Evolutionary conservation across 345 rosid genomes (phyloP).

Genomic region (Euphorbia lathyris): DNA sequence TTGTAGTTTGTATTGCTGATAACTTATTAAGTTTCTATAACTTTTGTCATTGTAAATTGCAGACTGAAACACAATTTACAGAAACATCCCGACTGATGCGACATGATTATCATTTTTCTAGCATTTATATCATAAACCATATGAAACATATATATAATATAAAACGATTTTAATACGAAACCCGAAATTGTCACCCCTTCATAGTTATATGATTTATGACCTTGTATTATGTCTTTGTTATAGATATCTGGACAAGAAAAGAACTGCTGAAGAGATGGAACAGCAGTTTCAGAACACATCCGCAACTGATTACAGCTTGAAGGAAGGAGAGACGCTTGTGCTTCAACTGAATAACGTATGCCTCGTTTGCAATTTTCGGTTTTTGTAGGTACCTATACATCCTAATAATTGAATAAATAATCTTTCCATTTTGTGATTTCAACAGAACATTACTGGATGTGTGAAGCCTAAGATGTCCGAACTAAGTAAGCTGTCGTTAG

Average conservation of each 20-base stretch:
- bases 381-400: not conserved
- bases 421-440: slow-evolving; percentile 12
- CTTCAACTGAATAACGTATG: slow-evolving; percentile 78
- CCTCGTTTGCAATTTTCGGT: slow-evolving; percentile 9
- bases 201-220: not conserved
- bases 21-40: not conserved
- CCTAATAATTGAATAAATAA: slow-evolving; percentile 2
- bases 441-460: slow-evolving; percentile 42
- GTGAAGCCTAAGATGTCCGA: slow-evolving; percentile 54
- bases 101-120: no score
- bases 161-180: no score
- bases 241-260: slow-evolving; percentile 94
- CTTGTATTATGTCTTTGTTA: slow-evolving; percentile 3
- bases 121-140: no score
- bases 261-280: slow-evolving; percentile 98
- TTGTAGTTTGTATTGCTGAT: not conserved
- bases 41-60: not conserved
- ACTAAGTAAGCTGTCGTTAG: slow-evolving; percentile 51
- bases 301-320: slow-evolving; percentile 77
- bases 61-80: no score
- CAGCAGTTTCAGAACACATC: slow-evolving; percentile 82
- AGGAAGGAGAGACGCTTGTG: slow-evolving; percentile 88
- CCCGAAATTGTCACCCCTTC: no score
- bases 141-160: no score
- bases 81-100: no score